Base-by-base conservation (phyloP, 1,284 basidiomycete genomes). In the Singerocomus inundabilis region DNA sequence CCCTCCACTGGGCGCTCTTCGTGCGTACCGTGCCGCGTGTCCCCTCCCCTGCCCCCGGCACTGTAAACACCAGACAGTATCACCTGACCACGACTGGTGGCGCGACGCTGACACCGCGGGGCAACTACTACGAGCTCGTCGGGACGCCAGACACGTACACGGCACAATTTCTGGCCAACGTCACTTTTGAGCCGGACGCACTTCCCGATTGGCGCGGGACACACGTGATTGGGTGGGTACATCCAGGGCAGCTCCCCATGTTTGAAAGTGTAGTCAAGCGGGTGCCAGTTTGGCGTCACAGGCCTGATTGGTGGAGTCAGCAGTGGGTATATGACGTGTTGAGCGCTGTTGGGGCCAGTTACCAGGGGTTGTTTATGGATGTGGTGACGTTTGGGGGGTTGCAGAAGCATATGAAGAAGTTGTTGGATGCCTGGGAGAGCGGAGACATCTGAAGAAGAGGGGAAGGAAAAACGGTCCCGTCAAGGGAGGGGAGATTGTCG, bases 1-100 rank as follows among this genome's bases (percentile, higher is more conserved):
- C 60, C 2, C 53, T 64, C 2, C 66, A 67, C 41, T 66, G 63
- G 63, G 58, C 63, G 24, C 52, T 66, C 45, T 63, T 68, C 12
- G 46, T 68, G 11, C 63, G 53, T 9, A 67, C 58, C 7, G 34
- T 46, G 2, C 51, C 55, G 1, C n/a, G n/a, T 6, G 3, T 1
- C 1, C 32, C n/a, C 2, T 18, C n/a, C 4, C 11, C 25, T 4
- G 12, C 46, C 3, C 6, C 29, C 16, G 13, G 21, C n/a, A n/a
- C n/a, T n/a, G n/a, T n/a, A n/a, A n/a, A n/a, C n/a, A n/a, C n/a
- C n/a, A 34, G 26, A 40, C 3, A 35, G 16, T 24, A 31, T 18
- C 40, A 16, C 13, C 4, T 3, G 31, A 26, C 30, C 6, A 13
- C 33, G 21, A 13, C 18, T 7, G n/a, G n/a, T n/a, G n/a, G n/a